Base-by-base conservation (phyloP, 208 protist genomes). In the Wallacemonas rigidus region DNA sequence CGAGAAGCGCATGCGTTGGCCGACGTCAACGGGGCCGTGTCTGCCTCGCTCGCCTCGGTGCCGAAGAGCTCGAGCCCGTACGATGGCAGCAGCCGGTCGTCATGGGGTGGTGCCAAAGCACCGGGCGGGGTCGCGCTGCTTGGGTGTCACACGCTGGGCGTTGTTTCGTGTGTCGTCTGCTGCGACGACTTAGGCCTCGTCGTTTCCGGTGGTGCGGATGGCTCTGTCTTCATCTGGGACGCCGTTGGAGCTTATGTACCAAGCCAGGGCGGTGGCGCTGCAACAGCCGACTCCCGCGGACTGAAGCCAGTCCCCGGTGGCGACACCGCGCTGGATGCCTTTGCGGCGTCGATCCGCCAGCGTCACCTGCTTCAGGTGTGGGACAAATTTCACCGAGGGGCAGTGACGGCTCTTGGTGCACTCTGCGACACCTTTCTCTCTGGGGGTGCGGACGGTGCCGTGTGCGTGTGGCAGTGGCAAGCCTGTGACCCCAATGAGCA, bases 221-320 rank as follows among this genome's bases (percentile, higher is more conserved):
- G 85, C 9, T 72, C 72, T 35, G 26, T 89, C 12, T 72, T 79
- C 38, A 38, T 83, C 8, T 89, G 85, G 85, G 81, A 89, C 72
- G 14, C 82, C 26, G 58, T 67, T 41, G 40, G 75, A 2, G 54
- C 54, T 14, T 80, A 88, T 56, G 3, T 65, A 17, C 60, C 38
- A 17, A 17, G 43, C n/a, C 60, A 17, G 26, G 26, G 26, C 12
- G n/a, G 44, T 35, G 38, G 38, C 7, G 35, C 56, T 35, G 35
- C n/a, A n/a, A 26, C 45, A 12, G 45, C 11, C 53, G 14, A 6
- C 26, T 26, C 26, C 26, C 26, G 26, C 26, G 26, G 26, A 26
- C 26, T 26, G 26, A 26, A 26, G 26, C 26, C 26, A 26, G 26
- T 26, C 26, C 26, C 26, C 35, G 50, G 12, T n/a, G 70, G 12